A percentile compares a stretch with the other conserved stretches of the same genome.
Evolutionary conservation across 805 yeast genomes (phyloP).

Genomic region (Candida pseudoglaebosa): DNA sequence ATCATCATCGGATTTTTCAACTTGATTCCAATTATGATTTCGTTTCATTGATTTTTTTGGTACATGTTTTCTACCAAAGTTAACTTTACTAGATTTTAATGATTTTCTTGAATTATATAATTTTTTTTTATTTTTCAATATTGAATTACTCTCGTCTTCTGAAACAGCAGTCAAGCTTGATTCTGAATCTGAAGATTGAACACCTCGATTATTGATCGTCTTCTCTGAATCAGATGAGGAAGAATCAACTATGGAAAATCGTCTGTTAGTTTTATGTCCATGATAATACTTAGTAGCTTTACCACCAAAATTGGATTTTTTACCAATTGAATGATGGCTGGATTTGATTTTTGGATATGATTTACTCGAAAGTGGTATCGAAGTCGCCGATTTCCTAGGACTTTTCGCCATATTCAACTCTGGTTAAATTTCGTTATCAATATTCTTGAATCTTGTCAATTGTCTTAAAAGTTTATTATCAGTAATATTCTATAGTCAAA

Average conservation of each 20-base stretch:
- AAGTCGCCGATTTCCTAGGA: slow-evolving; percentile 19
- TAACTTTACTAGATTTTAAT: slow-evolving; percentile 9
- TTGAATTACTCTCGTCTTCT: slow-evolving; percentile 15
- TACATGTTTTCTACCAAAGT: slow-evolving; percentile 15
- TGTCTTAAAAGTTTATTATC: slow-evolving; percentile 3
- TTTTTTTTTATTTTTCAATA: slow-evolving; percentile 2
- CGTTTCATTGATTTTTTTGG: slow-evolving; percentile 23
- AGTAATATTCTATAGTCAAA: neutral
- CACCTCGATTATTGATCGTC: slow-evolving; percentile 4
- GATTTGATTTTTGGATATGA: slow-evolving; percentile 7
- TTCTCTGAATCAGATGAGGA: slow-evolving; percentile 22
- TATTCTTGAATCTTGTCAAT: too few species aligned
- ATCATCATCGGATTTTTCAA: slow-evolving; percentile 13
- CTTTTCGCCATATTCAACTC: slow-evolving; percentile 30
- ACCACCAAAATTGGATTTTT: slow-evolving; percentile 1
- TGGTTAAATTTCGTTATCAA: too few species aligned
- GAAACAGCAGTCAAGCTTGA: slow-evolving; percentile 39
- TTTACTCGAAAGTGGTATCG: slow-evolving; percentile 7
- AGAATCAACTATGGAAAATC: slow-evolving; percentile 35
- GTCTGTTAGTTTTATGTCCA: slow-evolving; percentile 13
- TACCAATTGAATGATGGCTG: neutral
- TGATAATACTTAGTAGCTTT: slow-evolving; percentile 11
- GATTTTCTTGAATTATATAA: slow-evolving; percentile 7
- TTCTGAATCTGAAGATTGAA: slow-evolving; percentile 26
- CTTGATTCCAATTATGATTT: slow-evolving; percentile 9